These are phyloP conservation scores for Penicillium macrosclerotiorum DNA, from an alignment of 495 filamentous ascomycete species.

Conservation along the genomic window DNA sequence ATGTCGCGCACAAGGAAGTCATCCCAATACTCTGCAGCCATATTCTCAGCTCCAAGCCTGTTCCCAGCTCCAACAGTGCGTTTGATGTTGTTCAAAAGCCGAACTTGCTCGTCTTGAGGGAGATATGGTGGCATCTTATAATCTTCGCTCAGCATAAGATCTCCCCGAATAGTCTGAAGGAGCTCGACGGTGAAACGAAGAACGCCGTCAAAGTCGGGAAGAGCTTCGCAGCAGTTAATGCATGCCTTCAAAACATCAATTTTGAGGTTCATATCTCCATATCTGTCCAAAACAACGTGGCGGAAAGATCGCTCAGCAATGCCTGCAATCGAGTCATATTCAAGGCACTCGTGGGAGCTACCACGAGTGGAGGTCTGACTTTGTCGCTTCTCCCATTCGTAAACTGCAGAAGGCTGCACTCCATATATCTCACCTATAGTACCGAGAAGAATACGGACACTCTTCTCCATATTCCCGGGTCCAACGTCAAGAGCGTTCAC, in stretches of 20 bases:
- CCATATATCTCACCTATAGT: slow-evolving; percentile 52
- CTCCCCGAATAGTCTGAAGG: slow-evolving; percentile 71
- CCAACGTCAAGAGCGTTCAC: slow-evolving; percentile 70
- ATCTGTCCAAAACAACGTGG: slow-evolving; percentile 37
- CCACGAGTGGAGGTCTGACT: slow-evolving; percentile 17
- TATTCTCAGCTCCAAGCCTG: slow-evolving; percentile 64
- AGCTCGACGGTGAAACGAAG: slow-evolving; percentile 81
- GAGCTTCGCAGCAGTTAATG: slow-evolving; percentile 87
- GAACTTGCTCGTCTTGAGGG: slow-evolving; percentile 77
- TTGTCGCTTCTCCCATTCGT: slow-evolving; percentile 34
- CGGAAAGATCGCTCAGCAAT: slow-evolving; percentile 45
- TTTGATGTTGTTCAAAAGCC: slow-evolving; percentile 75
- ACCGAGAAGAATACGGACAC: slow-evolving; percentile 59
- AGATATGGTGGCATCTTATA: slow-evolving; percentile 57
- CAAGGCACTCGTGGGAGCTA: slow-evolving; percentile 14
- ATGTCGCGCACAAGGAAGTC: slow-evolving; percentile 87
- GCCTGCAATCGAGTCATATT: slow-evolving; percentile 43
- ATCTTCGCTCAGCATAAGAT: slow-evolving; percentile 62
- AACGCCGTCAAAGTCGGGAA: slow-evolving; percentile 88
- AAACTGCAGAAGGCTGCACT: slow-evolving; percentile 41
- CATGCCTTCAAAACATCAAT: slow-evolving; percentile 79
- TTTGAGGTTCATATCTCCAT: slow-evolving; percentile 62
- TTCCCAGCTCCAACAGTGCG: slow-evolving; percentile 74
- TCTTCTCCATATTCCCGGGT: slow-evolving; percentile 72
- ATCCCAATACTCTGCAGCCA: slow-evolving; percentile 92